A percentile compares a stretch with the other conserved stretches of the same genome.
Conservation (phyloP, 2,329 filamentous ascomycete species). For the Cryphonectria naterciae region DNA sequence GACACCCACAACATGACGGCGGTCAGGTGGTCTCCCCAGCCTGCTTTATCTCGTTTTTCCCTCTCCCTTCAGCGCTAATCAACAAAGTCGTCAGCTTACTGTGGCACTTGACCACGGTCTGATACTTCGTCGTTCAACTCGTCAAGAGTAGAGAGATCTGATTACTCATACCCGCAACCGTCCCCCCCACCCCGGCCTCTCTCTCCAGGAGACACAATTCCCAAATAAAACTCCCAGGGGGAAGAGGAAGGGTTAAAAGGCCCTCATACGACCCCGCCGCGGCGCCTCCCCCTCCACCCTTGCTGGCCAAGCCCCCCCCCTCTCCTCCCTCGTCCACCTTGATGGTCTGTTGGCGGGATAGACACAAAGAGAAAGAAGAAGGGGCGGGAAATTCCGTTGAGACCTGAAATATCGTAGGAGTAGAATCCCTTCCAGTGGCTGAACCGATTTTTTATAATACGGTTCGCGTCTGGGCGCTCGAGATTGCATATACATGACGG, state of each 20-base stretch:
- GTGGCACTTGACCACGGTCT: neutral
- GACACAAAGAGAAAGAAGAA: neutral
- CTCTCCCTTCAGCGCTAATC: neutral
- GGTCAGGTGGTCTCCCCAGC: conserved; percentile 3
- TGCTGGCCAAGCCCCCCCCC: neutral
- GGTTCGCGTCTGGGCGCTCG: neutral
- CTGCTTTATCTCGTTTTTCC: neutral
- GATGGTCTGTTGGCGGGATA: neutral
- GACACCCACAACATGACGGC: neutral
- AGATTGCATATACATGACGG: neutral
- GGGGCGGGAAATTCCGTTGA: neutral
- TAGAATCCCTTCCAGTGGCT: neutral
- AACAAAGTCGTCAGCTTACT: conserved; percentile 11
- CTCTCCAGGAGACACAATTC: neutral
- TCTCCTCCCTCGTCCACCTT: neutral
- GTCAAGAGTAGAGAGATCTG: neutral
- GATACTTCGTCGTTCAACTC: neutral
- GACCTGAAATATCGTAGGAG: neutral
- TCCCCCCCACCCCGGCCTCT: too few species aligned
- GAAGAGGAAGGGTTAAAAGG: neutral
- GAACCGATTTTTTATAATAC: neutral
- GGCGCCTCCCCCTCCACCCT: neutral
- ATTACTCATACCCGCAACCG: neutral
- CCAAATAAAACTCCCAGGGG: neutral
- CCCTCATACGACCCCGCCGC: too few species aligned